These are phyloP conservation scores for Tolypocladium album DNA, from an alignment of 2,329 filamentous ascomycete genomes.

Conservation along the genomic window DNA sequence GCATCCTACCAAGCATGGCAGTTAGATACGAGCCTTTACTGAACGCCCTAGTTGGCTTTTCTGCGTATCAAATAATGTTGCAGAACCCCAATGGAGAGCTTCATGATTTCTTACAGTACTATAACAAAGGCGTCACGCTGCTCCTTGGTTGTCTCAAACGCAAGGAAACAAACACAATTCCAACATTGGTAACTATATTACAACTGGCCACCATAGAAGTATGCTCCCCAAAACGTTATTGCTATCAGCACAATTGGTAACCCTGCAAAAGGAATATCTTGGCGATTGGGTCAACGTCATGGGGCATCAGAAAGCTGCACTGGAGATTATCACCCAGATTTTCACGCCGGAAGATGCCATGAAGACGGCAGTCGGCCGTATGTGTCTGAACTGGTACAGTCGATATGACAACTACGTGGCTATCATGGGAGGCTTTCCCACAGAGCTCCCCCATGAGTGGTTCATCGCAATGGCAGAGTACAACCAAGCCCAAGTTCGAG, in stretches of 20 bases:
- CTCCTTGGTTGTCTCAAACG: slow-evolving; percentile 62
- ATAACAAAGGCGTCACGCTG: slow-evolving; percentile 75
- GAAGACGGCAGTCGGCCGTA: slow-evolving; percentile 58
- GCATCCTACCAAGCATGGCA: slow-evolving; percentile 60
- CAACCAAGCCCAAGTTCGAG: slow-evolving; percentile 46
- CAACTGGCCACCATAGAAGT: slow-evolving; percentile 93
- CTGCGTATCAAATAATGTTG: slow-evolving; percentile 76
- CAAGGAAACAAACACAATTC: slow-evolving; percentile 58
- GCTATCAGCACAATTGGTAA: slow-evolving; percentile 1
- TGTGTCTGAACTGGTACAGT: slow-evolving; percentile 79
- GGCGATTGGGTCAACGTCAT: slow-evolving; percentile 93
- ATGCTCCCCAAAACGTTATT: slow-evolving; percentile 13
- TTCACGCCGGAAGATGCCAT: slow-evolving; percentile 68
- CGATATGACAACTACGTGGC: slow-evolving; percentile 81
- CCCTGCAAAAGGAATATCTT: slow-evolving; percentile 63
- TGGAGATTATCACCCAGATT: slow-evolving; percentile 66
- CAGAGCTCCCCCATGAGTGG: slow-evolving; percentile 68
- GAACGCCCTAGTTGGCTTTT: slow-evolving; percentile 78
- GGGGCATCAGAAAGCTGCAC: slow-evolving; percentile 84
- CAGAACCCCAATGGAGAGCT: slow-evolving; percentile 61
- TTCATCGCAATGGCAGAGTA: slow-evolving; percentile 55
- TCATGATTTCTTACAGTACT: slow-evolving; percentile 75
- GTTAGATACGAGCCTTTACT: slow-evolving; percentile 67
- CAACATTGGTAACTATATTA: slow-evolving; percentile 75
- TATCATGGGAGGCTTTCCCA: slow-evolving; percentile 69